Evolutionary conservation across 257 asterid species (phyloP).

Genomic region (Solanum sejunctum): DNA sequence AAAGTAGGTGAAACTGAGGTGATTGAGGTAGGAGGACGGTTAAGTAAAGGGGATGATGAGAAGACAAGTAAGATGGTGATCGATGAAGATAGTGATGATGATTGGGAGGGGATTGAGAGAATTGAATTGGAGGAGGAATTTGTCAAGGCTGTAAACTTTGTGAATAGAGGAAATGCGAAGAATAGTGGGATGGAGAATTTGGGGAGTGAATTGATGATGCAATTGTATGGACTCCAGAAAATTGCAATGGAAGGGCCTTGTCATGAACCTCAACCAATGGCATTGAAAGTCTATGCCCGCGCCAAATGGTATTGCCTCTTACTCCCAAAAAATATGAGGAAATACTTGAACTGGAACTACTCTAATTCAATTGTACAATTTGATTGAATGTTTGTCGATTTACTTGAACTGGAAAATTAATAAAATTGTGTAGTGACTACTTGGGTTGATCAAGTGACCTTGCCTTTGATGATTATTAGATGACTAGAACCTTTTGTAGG

Average conservation of each 20-base stretch:
- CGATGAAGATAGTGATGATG: constrained; percentile 40
- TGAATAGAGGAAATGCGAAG: constrained; percentile 36
- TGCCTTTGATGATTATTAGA: background rate
- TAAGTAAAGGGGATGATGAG: constrained; percentile 7
- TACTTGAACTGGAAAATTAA: background rate
- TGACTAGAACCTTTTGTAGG: background rate
- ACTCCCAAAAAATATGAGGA: background rate
- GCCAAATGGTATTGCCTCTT: constrained; percentile 64
- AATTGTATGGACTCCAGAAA: constrained; percentile 67
- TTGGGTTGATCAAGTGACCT: background rate
- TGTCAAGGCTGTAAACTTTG: constrained; percentile 63
- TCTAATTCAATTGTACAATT: background rate
- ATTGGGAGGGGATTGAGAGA: constrained; percentile 94
- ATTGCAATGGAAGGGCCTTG: constrained; percentile 87
- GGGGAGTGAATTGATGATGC: constrained; percentile 43
- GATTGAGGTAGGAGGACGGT: background rate
- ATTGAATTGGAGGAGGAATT: constrained; percentile 74
- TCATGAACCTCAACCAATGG: constrained; percentile 74
- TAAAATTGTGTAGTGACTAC: background rate
- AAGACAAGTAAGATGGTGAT: constrained; percentile 2
- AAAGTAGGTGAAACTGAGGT: background rate
- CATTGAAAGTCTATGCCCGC: constrained; percentile 56
- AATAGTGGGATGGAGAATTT: constrained; percentile 24
- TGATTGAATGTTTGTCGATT: background rate
- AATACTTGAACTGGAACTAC: no score